Percentiles rank a stretch among this genome's conserved stretches.
Conservation (phyloP, 441 rosid species). For the Arabidopsis hybrid region DNA sequence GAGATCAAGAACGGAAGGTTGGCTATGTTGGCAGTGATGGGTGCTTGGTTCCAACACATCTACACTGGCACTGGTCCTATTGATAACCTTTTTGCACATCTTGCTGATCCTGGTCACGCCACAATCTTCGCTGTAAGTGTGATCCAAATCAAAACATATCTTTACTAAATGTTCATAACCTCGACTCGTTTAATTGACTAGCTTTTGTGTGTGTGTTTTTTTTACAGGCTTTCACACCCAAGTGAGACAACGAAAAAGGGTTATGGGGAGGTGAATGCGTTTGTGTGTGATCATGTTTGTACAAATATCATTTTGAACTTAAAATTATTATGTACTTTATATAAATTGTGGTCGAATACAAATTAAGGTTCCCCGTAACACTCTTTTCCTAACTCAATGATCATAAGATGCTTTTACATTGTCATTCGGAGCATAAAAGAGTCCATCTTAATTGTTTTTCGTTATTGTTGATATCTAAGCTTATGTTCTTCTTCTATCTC, state of each 20-base stretch:
- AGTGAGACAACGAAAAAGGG: conserved; percentile 47
- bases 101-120: conserved; percentile 98
- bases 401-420: conserved; percentile 16
- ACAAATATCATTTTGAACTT: conserved; percentile 45
- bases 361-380: conserved; percentile 37
- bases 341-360: conserved; percentile 40
- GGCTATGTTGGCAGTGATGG: conserved; percentile 98
- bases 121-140: conserved; percentile 81
- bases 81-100: conserved; percentile 95
- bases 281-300: conserved; percentile 49
- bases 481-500: not conserved
- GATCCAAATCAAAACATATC: not conserved
- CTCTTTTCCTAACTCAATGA: conserved; percentile 31
- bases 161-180: too few species aligned
- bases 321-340: conserved; percentile 36
- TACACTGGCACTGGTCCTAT: conserved; percentile 98
- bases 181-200: not conserved
- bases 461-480: too few species aligned
- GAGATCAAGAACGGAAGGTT: conserved; percentile 95
- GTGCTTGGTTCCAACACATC: conserved; percentile 99
- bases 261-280: conserved; percentile 18
- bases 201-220: conserved; percentile 15
- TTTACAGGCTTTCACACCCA: conserved; percentile 89
- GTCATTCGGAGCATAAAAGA: not conserved
- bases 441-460: too few species aligned